These are phyloP conservation scores for Xylaria sp. DNA, from an alignment of 2,329 filamentous ascomycete genomes.

Conservation along the genomic window DNA sequence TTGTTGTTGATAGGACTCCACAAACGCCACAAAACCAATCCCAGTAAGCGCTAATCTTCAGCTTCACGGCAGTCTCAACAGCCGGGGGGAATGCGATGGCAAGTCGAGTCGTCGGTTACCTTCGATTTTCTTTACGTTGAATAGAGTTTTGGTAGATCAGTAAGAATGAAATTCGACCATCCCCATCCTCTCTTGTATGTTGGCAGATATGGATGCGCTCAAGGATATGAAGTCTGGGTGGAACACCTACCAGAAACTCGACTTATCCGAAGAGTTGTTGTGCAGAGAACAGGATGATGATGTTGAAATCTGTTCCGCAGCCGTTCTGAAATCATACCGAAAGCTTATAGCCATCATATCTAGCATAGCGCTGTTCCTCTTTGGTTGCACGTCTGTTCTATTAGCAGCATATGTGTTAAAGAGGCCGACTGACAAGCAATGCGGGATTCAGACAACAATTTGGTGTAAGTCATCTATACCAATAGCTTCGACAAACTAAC, in stretches of 20 bases:
- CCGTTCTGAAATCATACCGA: conserved; percentile 9
- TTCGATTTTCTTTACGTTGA: not conserved
- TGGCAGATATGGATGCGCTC: conserved; percentile 11
- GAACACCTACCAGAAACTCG: conserved; percentile 23
- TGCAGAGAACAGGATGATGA: conserved; percentile 11
- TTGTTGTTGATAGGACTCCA: not conserved
- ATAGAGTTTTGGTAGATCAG: not conserved
- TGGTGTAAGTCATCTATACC: conserved; percentile 26
- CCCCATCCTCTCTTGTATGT: not conserved
- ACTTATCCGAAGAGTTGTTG: conserved; percentile 16
- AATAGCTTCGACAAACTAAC: not conserved
- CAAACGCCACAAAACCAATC: not conserved
- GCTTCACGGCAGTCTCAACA: not conserved
- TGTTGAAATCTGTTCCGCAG: not conserved
- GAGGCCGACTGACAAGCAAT: conserved; percentile 18
- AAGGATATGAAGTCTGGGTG: conserved; percentile 17
- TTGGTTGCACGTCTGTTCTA: conserved; percentile 2
- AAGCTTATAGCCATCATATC: conserved; percentile 13
- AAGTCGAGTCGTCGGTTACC: not conserved
- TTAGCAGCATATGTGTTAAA: conserved; percentile 9
- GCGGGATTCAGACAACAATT: conserved; percentile 24
- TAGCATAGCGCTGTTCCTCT: not conserved
- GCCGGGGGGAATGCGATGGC: not conserved
- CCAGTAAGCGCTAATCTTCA: conserved; percentile 24
- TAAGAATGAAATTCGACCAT: not conserved